Percentiles rank a stretch among this genome's conserved stretches.
Conservation (phyloP, 2,329 filamentous ascomycete genomes). For the Calycina herbarum region DNA sequence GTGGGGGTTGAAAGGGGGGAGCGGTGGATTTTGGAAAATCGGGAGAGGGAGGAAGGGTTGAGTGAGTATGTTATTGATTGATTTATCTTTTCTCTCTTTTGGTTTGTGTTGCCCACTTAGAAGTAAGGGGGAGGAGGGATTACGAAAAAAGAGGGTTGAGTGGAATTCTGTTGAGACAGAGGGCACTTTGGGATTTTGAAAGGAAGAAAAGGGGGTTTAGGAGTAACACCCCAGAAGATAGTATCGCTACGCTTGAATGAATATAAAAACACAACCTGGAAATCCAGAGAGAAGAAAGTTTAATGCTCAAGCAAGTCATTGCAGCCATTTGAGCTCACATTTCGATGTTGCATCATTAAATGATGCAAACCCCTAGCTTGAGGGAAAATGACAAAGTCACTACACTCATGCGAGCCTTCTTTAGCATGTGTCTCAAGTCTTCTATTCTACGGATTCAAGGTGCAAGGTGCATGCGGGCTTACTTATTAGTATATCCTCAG, state of each 20-base stretch:
- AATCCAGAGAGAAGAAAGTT: no score
- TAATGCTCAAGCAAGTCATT: no score
- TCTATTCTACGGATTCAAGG: no score
- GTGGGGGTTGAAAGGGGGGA: constrained; percentile 22
- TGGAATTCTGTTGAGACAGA: background rate
- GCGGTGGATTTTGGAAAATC: constrained; percentile 22
- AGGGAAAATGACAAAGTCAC: no score
- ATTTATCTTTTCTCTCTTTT: background rate
- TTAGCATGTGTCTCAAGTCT: no score
- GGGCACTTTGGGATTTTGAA: background rate
- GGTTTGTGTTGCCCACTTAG: background rate
- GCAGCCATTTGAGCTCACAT: no score
- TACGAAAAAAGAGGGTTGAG: no score
- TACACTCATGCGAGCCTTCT: no score
- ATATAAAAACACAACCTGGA: background rate
- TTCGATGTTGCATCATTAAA: no score
- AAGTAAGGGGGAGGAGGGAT: background rate
- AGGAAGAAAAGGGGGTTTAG: background rate
- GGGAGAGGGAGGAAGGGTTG: constrained; percentile 13
- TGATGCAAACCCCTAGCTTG: no score
- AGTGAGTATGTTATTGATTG: constrained; percentile 23
- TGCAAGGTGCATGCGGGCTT: no score
- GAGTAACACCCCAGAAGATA: background rate
- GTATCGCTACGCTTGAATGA: background rate
- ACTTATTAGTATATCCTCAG: no score